A percentile compares a stretch with the other conserved stretches of the same genome.
phyloP scores from a whole-genome alignment of 345 rosid genomes.

The Salix brachista region DNA sequence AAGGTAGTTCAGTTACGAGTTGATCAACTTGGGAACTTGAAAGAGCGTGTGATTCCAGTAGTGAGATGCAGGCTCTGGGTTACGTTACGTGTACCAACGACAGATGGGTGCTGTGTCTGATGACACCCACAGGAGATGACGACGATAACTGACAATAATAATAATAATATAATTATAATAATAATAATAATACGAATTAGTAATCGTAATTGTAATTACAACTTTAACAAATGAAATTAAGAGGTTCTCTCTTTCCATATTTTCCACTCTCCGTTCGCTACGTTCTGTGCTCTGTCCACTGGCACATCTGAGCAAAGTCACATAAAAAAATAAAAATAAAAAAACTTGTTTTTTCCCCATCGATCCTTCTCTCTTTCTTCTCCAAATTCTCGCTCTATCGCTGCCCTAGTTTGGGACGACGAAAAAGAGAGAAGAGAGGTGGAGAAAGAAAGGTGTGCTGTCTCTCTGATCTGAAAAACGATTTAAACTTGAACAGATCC shows the following conservation, averaged over 20 bases:
- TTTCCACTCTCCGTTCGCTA: not conserved
- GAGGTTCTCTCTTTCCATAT: not conserved
- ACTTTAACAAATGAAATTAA: not conserved
- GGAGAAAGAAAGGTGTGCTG: not conserved
- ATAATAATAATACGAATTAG: not conserved
- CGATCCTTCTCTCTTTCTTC: not conserved
- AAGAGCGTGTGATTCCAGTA: not conserved
- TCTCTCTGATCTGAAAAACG: conserved; percentile 3
- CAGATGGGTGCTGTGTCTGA: conserved; percentile 5
- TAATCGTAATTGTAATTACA: not conserved
- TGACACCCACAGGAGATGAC: conserved; percentile 1
- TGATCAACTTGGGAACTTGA: not conserved
- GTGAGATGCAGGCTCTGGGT: conserved; percentile 2
- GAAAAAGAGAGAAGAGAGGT: not conserved
- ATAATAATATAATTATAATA: not conserved
- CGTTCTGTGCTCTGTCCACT: not conserved
- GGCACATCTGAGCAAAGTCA: not conserved
- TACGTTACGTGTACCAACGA: conserved; percentile 6
- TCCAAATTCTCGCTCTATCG: not conserved
- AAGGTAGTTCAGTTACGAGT: not conserved
- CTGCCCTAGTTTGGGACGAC: not conserved
- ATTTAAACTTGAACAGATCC: conserved; percentile 3
- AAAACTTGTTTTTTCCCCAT: not conserved
- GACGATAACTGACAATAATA: not conserved
- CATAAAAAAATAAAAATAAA: not conserved